Evolutionary conservation across 2,329 filamentous ascomycete genomes (phyloP).

Genomic region (Capronia epimyces): DNA sequence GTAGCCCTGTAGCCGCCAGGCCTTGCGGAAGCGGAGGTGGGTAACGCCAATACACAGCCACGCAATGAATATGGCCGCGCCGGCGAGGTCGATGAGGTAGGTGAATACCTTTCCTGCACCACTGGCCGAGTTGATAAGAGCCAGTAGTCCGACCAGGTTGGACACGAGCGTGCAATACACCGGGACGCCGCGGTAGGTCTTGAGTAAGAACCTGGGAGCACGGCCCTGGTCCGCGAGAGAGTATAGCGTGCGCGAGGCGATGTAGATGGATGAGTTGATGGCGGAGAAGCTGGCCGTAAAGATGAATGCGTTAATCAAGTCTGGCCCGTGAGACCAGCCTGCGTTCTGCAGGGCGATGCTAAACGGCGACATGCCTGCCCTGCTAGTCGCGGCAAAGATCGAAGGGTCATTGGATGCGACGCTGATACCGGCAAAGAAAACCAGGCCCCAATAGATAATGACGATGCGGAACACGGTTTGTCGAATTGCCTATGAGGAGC

Average conservation of each 20-base stretch:
- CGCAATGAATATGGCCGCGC: slow-evolving; percentile 46
- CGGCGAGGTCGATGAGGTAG: slow-evolving; percentile 46
- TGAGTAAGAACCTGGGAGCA: slow-evolving; percentile 49
- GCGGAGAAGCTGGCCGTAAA: slow-evolving; percentile 66
- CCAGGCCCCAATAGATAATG: slow-evolving; percentile 50
- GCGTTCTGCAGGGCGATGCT: slow-evolving; percentile 45
- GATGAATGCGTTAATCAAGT: slow-evolving; percentile 71
- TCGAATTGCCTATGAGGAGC: slow-evolving; percentile 39
- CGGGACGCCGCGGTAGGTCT: slow-evolving; percentile 50
- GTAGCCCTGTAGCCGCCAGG: slow-evolving; percentile 64
- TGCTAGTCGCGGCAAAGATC: slow-evolving; percentile 31
- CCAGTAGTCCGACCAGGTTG: slow-evolving; percentile 42
- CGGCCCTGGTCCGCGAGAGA: slow-evolving; percentile 45
- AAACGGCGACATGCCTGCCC: slow-evolving; percentile 44
- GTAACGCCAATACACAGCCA: slow-evolving; percentile 38
- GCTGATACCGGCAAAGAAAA: slow-evolving; percentile 49
- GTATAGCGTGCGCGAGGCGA: slow-evolving; percentile 50
- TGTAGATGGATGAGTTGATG: slow-evolving; percentile 60
- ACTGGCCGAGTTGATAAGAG: slow-evolving; percentile 33
- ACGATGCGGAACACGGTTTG: slow-evolving; percentile 52
- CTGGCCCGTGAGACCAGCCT: slow-evolving; percentile 52
- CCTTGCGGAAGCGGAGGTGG: slow-evolving; percentile 82
- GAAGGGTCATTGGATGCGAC: slow-evolving; percentile 34
- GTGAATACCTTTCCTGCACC: slow-evolving; percentile 38
- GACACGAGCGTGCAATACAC: slow-evolving; percentile 55